phyloP scores from a whole-genome alignment of 495 filamentous ascomycete species.

The Aspergillus avenaceus region DNA sequence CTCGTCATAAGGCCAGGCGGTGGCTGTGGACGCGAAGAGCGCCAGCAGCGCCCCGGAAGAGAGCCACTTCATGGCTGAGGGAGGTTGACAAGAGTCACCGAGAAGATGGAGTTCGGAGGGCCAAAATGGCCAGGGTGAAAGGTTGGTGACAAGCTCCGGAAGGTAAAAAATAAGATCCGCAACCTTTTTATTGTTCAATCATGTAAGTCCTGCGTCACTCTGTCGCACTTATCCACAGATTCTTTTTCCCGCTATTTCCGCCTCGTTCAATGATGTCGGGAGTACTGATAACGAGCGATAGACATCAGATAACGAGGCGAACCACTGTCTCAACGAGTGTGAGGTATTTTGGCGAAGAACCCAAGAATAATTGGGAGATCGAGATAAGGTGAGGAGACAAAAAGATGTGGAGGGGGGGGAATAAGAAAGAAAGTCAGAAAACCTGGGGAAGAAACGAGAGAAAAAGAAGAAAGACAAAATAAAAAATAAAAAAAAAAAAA shows the following conservation, averaged over 20 bases:
- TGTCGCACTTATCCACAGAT: too few species aligned
- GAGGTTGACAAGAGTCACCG: too few species aligned
- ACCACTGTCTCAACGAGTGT: not conserved
- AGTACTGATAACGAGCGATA: constrained; percentile 5
- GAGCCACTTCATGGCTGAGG: constrained; percentile 23
- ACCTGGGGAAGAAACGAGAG: not conserved
- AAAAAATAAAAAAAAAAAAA: not conserved
- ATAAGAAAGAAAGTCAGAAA: not conserved
- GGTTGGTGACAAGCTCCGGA: not conserved
- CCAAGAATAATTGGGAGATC: too few species aligned
- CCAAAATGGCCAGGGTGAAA: not conserved
- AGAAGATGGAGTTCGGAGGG: too few species aligned
- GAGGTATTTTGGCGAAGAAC: not conserved
- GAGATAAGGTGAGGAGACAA: not conserved
- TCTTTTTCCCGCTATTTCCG: not conserved
- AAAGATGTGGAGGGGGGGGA: not conserved
- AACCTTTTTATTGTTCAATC: not conserved
- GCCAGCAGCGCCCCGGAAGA: constrained; percentile 14
- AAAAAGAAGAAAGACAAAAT: not conserved
- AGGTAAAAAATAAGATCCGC: not conserved
- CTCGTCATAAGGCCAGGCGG: constrained; percentile 51
- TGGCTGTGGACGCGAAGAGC: constrained; percentile 18
- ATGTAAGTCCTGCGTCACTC: not conserved
- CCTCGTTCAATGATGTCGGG: not conserved
- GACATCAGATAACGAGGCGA: constrained; percentile 4